Percentiles rank a stretch among this genome's conserved stretches.
Conservation (phyloP, 2,329 filamentous ascomycete genomes). For the Alternaria viburni region DNA sequence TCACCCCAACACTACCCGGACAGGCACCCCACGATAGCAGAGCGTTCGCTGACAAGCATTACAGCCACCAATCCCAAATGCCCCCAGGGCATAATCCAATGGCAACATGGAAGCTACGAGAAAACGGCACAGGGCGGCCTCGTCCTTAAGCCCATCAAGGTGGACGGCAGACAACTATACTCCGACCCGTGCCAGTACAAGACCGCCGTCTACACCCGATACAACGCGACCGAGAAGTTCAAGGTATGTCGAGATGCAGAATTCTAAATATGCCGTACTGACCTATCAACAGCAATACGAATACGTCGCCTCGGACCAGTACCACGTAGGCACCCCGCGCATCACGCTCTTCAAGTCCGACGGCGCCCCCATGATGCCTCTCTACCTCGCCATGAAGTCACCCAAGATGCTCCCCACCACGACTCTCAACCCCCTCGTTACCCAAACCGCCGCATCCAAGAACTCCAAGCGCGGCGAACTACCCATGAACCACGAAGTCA, state of each 20-base stretch:
- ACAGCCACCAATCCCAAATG: conserved; percentile 66
- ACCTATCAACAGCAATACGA: conserved; percentile 49
- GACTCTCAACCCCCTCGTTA: conserved; percentile 64
- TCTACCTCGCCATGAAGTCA: conserved; percentile 69
- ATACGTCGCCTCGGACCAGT: conserved; percentile 60
- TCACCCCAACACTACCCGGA: neutral
- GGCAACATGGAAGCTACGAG: conserved; percentile 71
- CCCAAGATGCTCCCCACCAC: conserved; percentile 74
- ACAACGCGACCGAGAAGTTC: conserved; percentile 69
- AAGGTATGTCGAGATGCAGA: conserved; percentile 53
- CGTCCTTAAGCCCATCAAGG: conserved; percentile 64
- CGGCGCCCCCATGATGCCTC: conserved; percentile 69
- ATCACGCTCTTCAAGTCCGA: conserved; percentile 70
- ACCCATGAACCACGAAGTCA: conserved; percentile 50
- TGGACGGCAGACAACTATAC: conserved; percentile 71
- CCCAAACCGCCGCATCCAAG: conserved; percentile 42
- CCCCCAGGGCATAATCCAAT: conserved; percentile 71
- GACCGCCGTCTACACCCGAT: conserved; percentile 66
- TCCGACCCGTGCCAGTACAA: conserved; percentile 68
- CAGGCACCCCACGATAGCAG: neutral
- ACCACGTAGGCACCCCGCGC: conserved; percentile 63
- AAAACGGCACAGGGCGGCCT: conserved; percentile 65
- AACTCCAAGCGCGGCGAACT: conserved; percentile 47
- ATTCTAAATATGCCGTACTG: neutral
- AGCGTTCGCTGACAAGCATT: conserved; percentile 25